Evolutionary conservation across 2,329 filamentous ascomycete species (phyloP), one percentile per base, ranked within the genome.

Genomic region (Aurifilum marmelostoma): DNA sequence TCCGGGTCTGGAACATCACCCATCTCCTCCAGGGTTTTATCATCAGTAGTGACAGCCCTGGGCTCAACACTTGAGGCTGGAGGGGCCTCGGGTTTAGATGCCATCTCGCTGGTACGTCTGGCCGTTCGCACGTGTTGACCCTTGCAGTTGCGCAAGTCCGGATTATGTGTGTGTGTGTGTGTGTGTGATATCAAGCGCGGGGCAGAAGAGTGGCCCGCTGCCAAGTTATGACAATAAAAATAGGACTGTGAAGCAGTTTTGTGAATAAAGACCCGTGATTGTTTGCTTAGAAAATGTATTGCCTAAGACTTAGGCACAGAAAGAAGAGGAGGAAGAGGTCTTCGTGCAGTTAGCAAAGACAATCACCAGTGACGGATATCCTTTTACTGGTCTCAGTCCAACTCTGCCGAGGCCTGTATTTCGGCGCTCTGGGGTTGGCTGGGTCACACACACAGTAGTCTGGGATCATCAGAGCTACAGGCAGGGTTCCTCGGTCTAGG

Each of bases 1-100:
- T 98, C 95, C 8, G 94, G 95, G 75, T 97, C 95, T 27, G 94
- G 91, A 21, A 91, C 89, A 73, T 91, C 87, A 29, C 86, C 87
- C 29, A 78, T 74, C 21, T 76, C 77, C 21, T 74, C 74, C 8
- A 74, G 72, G 59, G 72, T 70, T 24, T 72, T 73, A 11, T 73
- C 71, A 14, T 72, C 72, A n/a, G 72, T 74, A 24, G 72, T 74
- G 43, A 71, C 71, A 64, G 71, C 71, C 65, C 75, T 77, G 37
- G 72, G 56, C 67, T 71, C 74, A 37, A 71, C 65, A 39, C 72
- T 39, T 62, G 73, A 62, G 24, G 69, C 69, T 60, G 56, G 70
- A n/a, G n/a, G 18, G n/a, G 59, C 39, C 32, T 62, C 72, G 32
- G 72, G 60, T 24, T 69, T 68, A 14, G 74, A 71, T 56, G 70